Percentiles rank a stretch among this genome's conserved stretches.
These are phyloP conservation scores for Colletotrichum navitas DNA, from an alignment of 2,329 filamentous ascomycete species.

Conservation along the genomic window DNA sequence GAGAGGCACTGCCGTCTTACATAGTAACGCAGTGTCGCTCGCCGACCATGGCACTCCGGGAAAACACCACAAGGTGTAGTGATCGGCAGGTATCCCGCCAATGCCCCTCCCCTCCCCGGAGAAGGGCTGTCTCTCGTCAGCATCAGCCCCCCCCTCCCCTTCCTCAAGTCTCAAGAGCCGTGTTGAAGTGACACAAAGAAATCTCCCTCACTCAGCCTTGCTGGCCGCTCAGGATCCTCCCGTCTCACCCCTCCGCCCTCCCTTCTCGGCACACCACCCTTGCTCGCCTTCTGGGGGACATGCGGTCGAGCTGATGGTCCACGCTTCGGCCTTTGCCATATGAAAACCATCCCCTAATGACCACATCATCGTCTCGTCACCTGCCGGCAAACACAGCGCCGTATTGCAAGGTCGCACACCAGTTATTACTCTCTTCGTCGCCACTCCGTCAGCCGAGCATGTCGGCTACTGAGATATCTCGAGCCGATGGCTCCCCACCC, in stretches of 20 bases:
- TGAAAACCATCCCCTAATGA: conserved; percentile 1
- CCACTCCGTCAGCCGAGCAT: not conserved
- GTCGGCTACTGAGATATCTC: not conserved
- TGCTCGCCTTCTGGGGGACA: not conserved
- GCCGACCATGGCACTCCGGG: not conserved
- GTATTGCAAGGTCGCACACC: not conserved
- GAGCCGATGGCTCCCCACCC: not conserved
- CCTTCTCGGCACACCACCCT: not conserved
- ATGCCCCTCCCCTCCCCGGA: not conserved
- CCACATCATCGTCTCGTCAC: conserved; percentile 4
- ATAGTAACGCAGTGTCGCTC: too few relatives aligned
- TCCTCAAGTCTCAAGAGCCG: not conserved
- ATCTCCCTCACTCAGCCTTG: conserved; percentile 9
- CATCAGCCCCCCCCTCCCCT: not conserved
- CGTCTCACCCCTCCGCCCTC: not conserved
- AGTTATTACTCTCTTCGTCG: not conserved
- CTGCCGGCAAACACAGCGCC: not conserved
- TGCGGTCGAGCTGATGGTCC: not conserved
- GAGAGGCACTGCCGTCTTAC: not conserved
- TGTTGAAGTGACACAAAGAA: not conserved
- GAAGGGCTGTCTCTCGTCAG: not conserved
- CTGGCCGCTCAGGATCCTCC: not conserved
- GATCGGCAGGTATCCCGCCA: not conserved
- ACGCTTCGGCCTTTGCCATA: not conserved
- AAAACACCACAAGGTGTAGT: not conserved